Base-by-base conservation (phyloP, 129 eudicot genomes). In the Flaveria ramosissima region DNA sequence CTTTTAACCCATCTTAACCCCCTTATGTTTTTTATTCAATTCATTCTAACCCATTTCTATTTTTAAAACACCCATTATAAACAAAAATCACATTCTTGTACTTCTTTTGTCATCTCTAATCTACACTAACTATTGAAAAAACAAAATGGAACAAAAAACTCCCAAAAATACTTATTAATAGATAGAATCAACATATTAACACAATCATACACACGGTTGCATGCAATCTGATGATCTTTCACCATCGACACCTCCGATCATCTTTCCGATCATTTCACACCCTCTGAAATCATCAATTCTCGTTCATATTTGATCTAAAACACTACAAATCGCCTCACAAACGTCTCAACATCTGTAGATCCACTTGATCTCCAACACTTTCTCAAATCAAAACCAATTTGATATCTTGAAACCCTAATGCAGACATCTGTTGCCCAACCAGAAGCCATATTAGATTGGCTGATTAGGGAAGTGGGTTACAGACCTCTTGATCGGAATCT, bases 391-490 rank as follows among this genome's bases (percentile, higher is more conserved):
- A 57, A 73, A 20, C 59, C 77, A 73, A 36, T 39, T 57, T 42
- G 70, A 21, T 48, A 30, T 27, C 32, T 63, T 43, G 3, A 63
- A 63, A 26, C 19, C 27, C 42, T 60, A 15, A 86, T 89, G 96
- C 96, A 86, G 82, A 86, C n/a, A 1, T 48, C 53, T 80, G 76
- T 59, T 68, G 82, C 83, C 36, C 96, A 86, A 68, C 97, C 97
- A 21, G 96, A 90, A 71, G 96, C 87, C 13, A 90, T 93, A 20
- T 66, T 90, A 62, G 91, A 87, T 55, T 93, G 98, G 98, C 91
- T 93, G 16, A 85, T 84, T 77, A 88, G 87, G 30, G 98, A 93
- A 81, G 90, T 93, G 96, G 89, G 85, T 1, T 93, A 93, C 72
- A 82, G 97, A 70, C 96, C 97, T 13, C 50, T 86, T 14, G 97